Evolutionary conservation across 2,329 filamentous ascomycete species (phyloP).

Genomic region (Pseudogymnoascus sp.): DNA sequence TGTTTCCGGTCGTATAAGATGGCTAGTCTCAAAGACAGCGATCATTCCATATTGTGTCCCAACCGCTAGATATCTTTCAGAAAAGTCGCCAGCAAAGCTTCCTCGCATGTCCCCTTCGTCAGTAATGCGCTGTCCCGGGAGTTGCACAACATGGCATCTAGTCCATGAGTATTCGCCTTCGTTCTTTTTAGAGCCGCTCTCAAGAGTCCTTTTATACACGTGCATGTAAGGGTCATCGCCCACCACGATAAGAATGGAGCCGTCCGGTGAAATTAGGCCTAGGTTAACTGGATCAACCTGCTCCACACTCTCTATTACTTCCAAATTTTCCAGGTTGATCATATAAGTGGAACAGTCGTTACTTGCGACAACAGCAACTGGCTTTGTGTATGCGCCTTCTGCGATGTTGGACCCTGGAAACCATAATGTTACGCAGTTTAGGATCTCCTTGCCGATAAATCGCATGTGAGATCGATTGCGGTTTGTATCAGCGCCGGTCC

Average conservation of each 20-base stretch:
- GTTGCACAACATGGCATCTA: conserved; percentile 41
- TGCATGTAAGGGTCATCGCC: conserved; percentile 83
- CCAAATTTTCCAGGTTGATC: conserved; percentile 63
- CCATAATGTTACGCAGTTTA: conserved; percentile 60
- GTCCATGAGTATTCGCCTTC: conserved; percentile 40
- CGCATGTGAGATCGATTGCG: conserved; percentile 33
- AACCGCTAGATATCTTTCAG: conserved; percentile 62
- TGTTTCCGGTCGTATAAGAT: conserved; percentile 35
- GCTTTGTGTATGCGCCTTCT: conserved; percentile 37
- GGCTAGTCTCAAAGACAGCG: conserved; percentile 58
- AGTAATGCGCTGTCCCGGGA: conserved; percentile 48
- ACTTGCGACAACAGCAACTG: conserved; percentile 71
- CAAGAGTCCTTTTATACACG: conserved; percentile 54
- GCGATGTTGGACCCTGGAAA: conserved; percentile 31
- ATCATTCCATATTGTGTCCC: conserved; percentile 76
- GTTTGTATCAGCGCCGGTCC: background rate
- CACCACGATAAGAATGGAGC: conserved; percentile 69
- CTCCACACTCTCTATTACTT: conserved; percentile 60
- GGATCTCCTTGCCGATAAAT: conserved; percentile 50
- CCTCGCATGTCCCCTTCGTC: conserved; percentile 50
- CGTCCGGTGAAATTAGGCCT: conserved; percentile 86
- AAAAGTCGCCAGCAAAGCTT: conserved; percentile 73
- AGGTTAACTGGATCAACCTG: conserved; percentile 88
- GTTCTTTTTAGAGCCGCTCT: conserved; percentile 15
- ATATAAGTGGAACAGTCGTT: conserved; percentile 85